phyloP scores from a whole-genome alignment of 441 rosid genomes.

The Hypseocharis bilobata region DNA sequence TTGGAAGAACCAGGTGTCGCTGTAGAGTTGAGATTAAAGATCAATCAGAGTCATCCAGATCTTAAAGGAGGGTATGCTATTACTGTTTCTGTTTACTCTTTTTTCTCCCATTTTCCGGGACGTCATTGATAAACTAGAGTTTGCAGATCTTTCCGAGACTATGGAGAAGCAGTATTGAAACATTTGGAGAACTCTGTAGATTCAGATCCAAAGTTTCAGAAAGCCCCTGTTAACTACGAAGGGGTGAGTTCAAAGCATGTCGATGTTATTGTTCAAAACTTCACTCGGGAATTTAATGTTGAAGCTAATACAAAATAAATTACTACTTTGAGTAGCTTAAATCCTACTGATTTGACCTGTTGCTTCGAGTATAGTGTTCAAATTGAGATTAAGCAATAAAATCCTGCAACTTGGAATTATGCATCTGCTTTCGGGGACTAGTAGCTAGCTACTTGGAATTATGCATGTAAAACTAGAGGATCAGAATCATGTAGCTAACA shows the following conservation, averaged over 20 bases:
- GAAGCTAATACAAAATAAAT: not conserved
- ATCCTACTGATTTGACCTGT: not conserved
- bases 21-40: slow-evolving; percentile 76
- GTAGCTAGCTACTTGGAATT: too few relatives aligned
- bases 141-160: slow-evolving; percentile 78
- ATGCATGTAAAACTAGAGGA: not conserved
- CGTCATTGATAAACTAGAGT: slow-evolving; percentile 12
- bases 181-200: slow-evolving; percentile 52
- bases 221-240: slow-evolving; percentile 79
- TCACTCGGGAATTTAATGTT: not conserved
- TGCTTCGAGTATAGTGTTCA: not conserved
- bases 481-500: not conserved
- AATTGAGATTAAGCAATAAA: not conserved
- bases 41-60: slow-evolving; percentile 69
- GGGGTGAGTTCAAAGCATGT: slow-evolving; percentile 49
- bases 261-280: not conserved
- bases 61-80: slow-evolving; percentile 77
- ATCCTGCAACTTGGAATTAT: not conserved
- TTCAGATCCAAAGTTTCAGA: slow-evolving; percentile 51
- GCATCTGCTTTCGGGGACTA: too few relatives aligned
- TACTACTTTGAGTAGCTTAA: not conserved
- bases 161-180: slow-evolving; percentile 78
- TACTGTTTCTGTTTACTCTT: slow-evolving; percentile 5
- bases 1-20: slow-evolving; percentile 72
- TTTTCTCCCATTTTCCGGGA: not conserved